A percentile compares a stretch with the other conserved stretches of the same genome.
Conservation (phyloP, 306 rosid genomes). For the Prunus mira region DNA sequence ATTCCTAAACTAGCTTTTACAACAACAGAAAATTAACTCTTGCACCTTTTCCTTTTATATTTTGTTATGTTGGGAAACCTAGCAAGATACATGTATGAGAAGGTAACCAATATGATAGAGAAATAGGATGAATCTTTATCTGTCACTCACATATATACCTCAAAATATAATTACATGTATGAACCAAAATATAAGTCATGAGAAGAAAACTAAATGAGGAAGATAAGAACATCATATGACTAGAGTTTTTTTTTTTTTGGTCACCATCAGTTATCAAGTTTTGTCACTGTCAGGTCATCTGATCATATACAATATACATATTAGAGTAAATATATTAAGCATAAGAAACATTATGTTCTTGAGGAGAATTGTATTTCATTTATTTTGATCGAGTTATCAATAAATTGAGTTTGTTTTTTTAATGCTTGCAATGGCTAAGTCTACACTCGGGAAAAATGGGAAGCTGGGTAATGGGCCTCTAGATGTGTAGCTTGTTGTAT, state of each 20-base stretch:
- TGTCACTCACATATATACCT: not conserved
- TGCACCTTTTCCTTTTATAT: not conserved
- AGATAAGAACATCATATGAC: not conserved
- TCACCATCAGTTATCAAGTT: too few relatives aligned
- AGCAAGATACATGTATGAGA: not conserved
- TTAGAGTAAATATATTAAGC: too few relatives aligned
- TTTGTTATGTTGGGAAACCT: not conserved
- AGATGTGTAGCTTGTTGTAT: conserved; percentile 52
- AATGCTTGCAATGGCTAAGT: too few relatives aligned
- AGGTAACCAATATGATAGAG: not conserved
- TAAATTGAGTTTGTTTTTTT: too few relatives aligned
- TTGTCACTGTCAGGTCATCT: too few relatives aligned
- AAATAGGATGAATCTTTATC: not conserved
- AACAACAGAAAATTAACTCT: too few relatives aligned
- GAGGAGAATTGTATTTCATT: too few relatives aligned
- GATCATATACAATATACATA: too few relatives aligned
- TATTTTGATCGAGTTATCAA: too few relatives aligned
- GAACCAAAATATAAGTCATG: not conserved
- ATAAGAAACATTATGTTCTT: too few relatives aligned
- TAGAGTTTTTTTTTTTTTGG: too few relatives aligned
- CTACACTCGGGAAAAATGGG: conserved; percentile 43
- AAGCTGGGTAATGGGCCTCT: conserved; percentile 70
- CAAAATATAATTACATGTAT: not conserved
- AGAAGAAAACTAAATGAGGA: not conserved
- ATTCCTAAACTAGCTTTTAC: too few relatives aligned